Base-by-base conservation (phyloP, 352 stramenopile species). In the Pythium aphanidermatum region DNA sequence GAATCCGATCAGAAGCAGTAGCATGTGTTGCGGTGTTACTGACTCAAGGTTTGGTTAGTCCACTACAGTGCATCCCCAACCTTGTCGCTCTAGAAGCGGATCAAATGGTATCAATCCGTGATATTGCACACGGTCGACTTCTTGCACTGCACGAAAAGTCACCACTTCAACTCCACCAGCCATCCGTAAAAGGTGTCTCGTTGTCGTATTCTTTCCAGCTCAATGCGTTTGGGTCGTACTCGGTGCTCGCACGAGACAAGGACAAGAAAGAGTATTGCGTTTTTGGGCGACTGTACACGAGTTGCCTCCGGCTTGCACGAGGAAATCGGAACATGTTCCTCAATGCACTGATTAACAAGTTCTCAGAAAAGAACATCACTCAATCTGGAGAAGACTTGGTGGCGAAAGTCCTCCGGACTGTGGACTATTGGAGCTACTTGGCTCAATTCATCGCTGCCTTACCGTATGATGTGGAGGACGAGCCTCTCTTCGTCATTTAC, bases 401-500 rank as follows among this genome's bases (percentile, higher is more conserved):
- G 14, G 27, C 29, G 17, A 64, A 63, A 17, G 17, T 45, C 5
- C 47, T 61, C 17, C 29, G 52, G 13, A 69, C 40, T 7, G 49
- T 92, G 28, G 72, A 86, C 29, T 92, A 89, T 68, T 63, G 92
- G 46, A 75, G 55, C 51, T 95, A 90, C 55, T 19, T 92, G 23
- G 62, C 77, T 7, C 61, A 86, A 36, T 51, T 95, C 8, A 45
- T 95, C 16, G 63, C 73, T 8, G 63, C 71, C 9, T 58, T 95
- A 29, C 81, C 83, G 23, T 95, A 85, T 41, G 75, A 88, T 19
- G 53, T 87, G 26, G 78, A 92, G 24, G 76, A 95, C 28, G 81
- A 95, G 30, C 83, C 79, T 33, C 63, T 95, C 17, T 84, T 82
- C 52, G 62, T 95, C 68, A 90, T 95, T 66, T 91, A 93, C 68